Evolutionary conservation across 164 flowering plant genomes (phyloP).

Genomic region (Vitis labrusca): DNA sequence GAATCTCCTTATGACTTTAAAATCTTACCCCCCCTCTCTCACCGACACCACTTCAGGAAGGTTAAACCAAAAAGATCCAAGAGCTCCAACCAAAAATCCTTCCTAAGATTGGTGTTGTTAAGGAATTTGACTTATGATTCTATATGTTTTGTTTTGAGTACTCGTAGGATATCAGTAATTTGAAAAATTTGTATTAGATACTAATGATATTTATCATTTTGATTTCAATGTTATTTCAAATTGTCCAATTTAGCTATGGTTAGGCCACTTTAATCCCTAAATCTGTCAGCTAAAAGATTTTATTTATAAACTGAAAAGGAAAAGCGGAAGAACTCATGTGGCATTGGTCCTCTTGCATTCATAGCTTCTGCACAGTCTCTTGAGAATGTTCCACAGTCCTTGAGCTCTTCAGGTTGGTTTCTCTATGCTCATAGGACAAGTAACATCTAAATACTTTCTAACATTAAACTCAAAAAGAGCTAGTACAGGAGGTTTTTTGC

Average conservation of each 20-base stretch:
- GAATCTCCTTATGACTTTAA: no score
- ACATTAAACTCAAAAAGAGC: neutral
- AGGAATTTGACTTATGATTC: no score
- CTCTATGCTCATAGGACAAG: slow-evolving; percentile 1
- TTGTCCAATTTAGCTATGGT: neutral
- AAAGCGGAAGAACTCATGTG: slow-evolving; percentile 64
- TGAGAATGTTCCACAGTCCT: slow-evolving; percentile 63
- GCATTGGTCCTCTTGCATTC: slow-evolving; percentile 84
- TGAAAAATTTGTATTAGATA: neutral
- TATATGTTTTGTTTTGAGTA: no score
- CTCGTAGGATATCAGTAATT: neutral
- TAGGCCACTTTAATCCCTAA: neutral
- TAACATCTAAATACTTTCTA: neutral
- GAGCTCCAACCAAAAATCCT: no score
- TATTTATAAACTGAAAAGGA: slow-evolving; percentile 45
- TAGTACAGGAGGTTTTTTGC: neutral
- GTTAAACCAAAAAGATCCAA: no score
- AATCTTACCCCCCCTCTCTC: no score
- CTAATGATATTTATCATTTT: neutral
- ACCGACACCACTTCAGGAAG: no score
- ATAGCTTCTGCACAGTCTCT: slow-evolving; percentile 74
- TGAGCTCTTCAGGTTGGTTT: slow-evolving; percentile 71
- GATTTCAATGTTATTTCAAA: neutral
- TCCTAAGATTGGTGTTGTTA: no score
- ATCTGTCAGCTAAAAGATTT: neutral